A percentile compares a stretch with the other conserved stretches of the same genome.
These are phyloP conservation scores for Aureobasidium sp. DNA, from an alignment of 2,329 filamentous ascomycete genomes.

Conservation along the genomic window DNA sequence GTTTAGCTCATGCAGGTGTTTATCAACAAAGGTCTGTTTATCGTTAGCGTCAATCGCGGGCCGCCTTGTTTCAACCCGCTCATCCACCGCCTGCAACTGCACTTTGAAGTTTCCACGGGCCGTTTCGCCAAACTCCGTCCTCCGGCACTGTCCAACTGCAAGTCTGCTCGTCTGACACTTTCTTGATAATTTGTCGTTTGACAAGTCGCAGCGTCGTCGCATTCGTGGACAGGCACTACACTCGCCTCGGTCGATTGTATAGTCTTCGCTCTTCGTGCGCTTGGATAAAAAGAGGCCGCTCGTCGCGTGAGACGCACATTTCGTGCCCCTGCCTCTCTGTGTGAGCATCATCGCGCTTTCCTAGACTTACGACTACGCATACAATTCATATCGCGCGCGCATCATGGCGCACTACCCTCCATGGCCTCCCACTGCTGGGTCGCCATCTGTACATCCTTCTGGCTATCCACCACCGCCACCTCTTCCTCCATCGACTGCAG, in stretches of 20 bases:
- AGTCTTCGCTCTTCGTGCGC: not conserved
- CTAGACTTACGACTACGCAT: not conserved
- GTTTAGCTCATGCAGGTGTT: slow-evolving; percentile 6
- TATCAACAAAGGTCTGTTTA: slow-evolving; percentile 11
- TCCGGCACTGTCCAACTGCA: not conserved
- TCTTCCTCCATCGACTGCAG: not conserved
- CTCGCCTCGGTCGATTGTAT: not conserved
- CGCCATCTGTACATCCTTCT: not conserved
- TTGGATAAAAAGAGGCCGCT: not conserved
- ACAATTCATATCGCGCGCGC: not conserved
- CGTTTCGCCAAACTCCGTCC: slow-evolving; percentile 1
- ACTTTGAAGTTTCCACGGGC: not conserved
- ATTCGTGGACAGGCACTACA: not conserved
- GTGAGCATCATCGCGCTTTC: slow-evolving; percentile 2
- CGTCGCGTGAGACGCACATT: not conserved
- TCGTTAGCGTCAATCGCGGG: slow-evolving; percentile 9
- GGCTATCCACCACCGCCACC: slow-evolving; percentile 9
- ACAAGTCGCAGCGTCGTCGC: not conserved
- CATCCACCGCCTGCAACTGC: not conserved
- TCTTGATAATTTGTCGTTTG: not conserved
- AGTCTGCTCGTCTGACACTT: not conserved
- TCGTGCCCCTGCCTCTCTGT: not conserved
- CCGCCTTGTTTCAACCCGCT: slow-evolving; percentile 4
- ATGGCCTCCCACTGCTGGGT: slow-evolving; percentile 9
- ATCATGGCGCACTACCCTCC: slow-evolving; percentile 8